Percentiles rank a stretch among this genome's conserved stretches.
Evolutionary conservation across 2,329 filamentous ascomycete species (phyloP).

Genomic region (Curvularia spicifera): DNA sequence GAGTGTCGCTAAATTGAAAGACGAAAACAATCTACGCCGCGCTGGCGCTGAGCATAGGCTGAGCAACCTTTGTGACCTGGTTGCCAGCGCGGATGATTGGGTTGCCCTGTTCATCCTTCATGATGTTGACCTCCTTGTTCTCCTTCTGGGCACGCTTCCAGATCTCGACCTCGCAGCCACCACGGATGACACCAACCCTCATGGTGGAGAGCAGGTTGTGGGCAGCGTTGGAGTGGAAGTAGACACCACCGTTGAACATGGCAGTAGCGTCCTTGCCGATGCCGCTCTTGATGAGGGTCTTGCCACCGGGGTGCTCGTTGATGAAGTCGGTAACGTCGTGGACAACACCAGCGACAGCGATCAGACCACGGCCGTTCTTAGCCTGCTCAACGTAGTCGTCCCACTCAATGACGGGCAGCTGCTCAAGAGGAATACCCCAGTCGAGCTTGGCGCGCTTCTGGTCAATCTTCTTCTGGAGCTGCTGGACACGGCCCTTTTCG

Average conservation of each 20-base stretch:
- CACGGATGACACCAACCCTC: slow-evolving; percentile 51
- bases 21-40: slow-evolving; percentile 65
- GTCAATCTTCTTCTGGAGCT: slow-evolving; percentile 55
- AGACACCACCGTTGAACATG: slow-evolving; percentile 55
- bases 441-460: slow-evolving; percentile 53
- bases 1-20: slow-evolving; percentile 37
- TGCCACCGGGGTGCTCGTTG: slow-evolving; percentile 53
- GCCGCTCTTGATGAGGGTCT: slow-evolving; percentile 51
- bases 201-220: slow-evolving; percentile 42
- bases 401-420: slow-evolving; percentile 54
- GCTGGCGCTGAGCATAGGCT: slow-evolving; percentile 82
- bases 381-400: slow-evolving; percentile 53
- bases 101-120: slow-evolving; percentile 80
- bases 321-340: slow-evolving; percentile 54
- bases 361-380: slow-evolving; percentile 51
- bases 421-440: slow-evolving; percentile 53
- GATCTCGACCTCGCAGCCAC: slow-evolving; percentile 54
- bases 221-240: slow-evolving; percentile 52
- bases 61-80: slow-evolving; percentile 82
- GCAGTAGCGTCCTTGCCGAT: slow-evolving; percentile 54
- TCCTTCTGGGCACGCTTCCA: slow-evolving; percentile 53
- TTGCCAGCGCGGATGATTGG: slow-evolving; percentile 84
- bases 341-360: slow-evolving; percentile 52
- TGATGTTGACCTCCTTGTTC: slow-evolving; percentile 75
- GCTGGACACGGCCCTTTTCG: slow-evolving; percentile 54